phyloP scores from a whole-genome alignment of 371 early-diverging fungal genomes.

The Sporodiniella umbellata region DNA sequence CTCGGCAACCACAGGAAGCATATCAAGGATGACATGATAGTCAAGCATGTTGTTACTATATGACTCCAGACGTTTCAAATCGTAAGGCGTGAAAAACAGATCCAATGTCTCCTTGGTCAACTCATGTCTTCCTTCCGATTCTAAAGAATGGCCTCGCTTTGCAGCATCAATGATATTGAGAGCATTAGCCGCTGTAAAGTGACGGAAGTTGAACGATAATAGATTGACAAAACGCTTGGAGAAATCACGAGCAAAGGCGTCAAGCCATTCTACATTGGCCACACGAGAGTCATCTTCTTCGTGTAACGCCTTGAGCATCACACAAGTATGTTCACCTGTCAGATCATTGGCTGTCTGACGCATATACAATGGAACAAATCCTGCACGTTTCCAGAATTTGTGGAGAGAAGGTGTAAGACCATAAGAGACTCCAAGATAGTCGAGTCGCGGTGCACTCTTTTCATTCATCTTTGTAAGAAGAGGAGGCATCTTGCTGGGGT shows the following conservation, averaged over 20 bases:
- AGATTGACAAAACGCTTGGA: constrained; percentile 83
- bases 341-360: constrained; percentile 96
- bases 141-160: constrained; percentile 34
- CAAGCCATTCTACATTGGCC: constrained; percentile 65
- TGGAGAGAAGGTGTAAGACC: constrained; percentile 89
- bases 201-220: constrained; percentile 82
- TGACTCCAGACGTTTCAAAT: constrained; percentile 92
- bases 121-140: constrained; percentile 21
- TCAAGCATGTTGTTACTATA: constrained; percentile 94
- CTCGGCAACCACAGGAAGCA: constrained; percentile 80
- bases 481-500: constrained; percentile 88
- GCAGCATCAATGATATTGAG: constrained; percentile 81
- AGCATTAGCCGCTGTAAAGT: constrained; percentile 81
- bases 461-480: constrained; percentile 81
- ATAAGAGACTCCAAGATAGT: constrained; percentile 97
- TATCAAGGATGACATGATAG: constrained; percentile 94
- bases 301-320: constrained; percentile 88
- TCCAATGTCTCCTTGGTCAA: constrained; percentile 54
- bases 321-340: constrained; percentile 98
- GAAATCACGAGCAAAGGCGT: constrained; percentile 87
- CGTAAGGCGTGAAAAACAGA: constrained; percentile 76
- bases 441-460: constrained; percentile 74
- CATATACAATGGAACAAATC: constrained; percentile 93
- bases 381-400: constrained; percentile 96
- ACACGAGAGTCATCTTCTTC: constrained; percentile 47